These are phyloP conservation scores for Phytophthora sansomeana DNA, from an alignment of 352 stramenopile genomes.

Conservation along the genomic window DNA sequence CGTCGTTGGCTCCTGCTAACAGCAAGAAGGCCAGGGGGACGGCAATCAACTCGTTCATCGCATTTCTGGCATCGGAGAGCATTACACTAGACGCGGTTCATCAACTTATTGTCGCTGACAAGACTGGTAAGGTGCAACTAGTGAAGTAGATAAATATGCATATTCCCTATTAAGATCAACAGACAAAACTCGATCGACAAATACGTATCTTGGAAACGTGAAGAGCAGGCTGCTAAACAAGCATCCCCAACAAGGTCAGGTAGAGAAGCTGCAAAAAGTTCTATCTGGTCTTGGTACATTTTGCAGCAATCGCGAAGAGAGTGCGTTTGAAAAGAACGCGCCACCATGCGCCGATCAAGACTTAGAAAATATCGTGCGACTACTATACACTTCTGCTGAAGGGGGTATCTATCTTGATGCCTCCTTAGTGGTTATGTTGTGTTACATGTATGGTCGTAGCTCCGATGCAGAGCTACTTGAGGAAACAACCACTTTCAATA, in stretches of 20 bases:
- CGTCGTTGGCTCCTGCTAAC: not conserved
- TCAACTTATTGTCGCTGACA: not conserved
- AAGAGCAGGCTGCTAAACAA: not conserved
- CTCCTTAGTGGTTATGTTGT: conserved; percentile 17
- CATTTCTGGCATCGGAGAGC: conserved; percentile 5
- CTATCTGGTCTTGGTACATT: conserved; percentile 3
- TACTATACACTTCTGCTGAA: conserved; percentile 14
- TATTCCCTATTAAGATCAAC: not conserved
- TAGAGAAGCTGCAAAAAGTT: not conserved
- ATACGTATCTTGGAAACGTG: no score
- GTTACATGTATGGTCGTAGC: conserved; percentile 24
- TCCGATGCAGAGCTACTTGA: no score
- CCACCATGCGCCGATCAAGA: conserved; percentile 7
- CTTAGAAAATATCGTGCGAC: conserved; percentile 13
- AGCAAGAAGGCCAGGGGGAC: conserved; percentile 4
- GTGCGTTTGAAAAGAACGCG: conserved; percentile 12
- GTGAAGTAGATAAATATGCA: not conserved
- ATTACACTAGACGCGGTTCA: not conserved
- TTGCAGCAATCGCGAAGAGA: conserved; percentile 18
- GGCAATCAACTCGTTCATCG: conserved; percentile 4
- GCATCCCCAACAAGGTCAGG: no score
- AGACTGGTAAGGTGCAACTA: conserved; percentile 3
- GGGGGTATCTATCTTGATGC: conserved; percentile 20
- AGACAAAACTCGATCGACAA: no score
- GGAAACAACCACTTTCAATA: no score